Evolutionary conservation across 2,329 filamentous ascomycete species (phyloP).

Genomic region (Claviceps sp.): DNA sequence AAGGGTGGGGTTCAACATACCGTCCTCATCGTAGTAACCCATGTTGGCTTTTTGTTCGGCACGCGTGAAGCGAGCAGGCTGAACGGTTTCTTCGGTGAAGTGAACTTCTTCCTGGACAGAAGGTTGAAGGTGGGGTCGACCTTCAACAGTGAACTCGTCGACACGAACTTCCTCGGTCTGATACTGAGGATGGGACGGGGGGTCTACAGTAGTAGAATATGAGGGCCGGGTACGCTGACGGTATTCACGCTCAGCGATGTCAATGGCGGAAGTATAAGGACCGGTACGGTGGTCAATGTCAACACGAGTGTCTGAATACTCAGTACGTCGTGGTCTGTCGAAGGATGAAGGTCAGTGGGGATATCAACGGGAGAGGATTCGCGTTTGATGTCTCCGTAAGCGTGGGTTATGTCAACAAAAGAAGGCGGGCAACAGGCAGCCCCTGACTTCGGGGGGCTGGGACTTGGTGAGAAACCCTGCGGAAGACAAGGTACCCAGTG

Average conservation of each 20-base stretch:
- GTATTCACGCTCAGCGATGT: constrained; percentile 54
- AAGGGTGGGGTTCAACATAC: constrained; percentile 24
- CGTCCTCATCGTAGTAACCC: constrained; percentile 53
- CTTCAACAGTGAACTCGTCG: constrained; percentile 27
- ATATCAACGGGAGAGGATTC: constrained; percentile 7
- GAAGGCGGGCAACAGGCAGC: constrained; percentile 5
- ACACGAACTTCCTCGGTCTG: constrained; percentile 14
- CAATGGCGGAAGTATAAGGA: constrained; percentile 39
- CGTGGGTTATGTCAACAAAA: constrained; percentile 12
- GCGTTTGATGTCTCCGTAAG: constrained; percentile 12
- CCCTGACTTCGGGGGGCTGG: constrained; percentile 10
- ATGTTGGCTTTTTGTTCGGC: constrained; percentile 39
- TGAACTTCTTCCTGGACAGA: constrained; percentile 42
- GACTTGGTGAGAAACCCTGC: constrained; percentile 3
- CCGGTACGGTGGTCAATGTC: constrained; percentile 45
- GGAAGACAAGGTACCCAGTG: constrained; percentile 4
- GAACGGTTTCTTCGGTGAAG: constrained; percentile 54
- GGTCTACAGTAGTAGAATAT: constrained; percentile 26
- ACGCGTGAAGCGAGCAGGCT: constrained; percentile 31
- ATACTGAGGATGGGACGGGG: constrained; percentile 20
- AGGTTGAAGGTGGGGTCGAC: constrained; percentile 21
- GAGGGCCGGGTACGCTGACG: constrained; percentile 45
- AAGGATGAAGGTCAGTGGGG: constrained; percentile 6
- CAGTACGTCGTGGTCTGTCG: constrained; percentile 22
- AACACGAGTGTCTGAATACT: constrained; percentile 51